These are phyloP conservation scores for Elaeagnus macrophylla DNA, from an alignment of 306 rosid genomes.

Conservation along the genomic window DNA sequence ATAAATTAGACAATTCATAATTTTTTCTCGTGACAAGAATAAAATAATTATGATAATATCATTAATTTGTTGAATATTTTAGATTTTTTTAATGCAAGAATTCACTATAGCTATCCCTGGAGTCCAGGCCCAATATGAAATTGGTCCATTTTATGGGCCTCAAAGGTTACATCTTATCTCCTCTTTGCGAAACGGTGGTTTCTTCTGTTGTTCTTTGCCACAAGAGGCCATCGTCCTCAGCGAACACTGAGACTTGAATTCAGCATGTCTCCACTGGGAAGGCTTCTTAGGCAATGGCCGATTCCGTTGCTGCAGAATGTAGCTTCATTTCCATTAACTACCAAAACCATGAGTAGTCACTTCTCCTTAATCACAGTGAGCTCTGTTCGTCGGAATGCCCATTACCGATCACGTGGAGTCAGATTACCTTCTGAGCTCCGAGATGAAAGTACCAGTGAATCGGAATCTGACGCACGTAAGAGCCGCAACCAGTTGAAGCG, in stretches of 20 bases:
- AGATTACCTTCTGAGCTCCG: slow-evolving; percentile 20
- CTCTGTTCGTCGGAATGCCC: slow-evolving; percentile 35
- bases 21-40: too few species aligned
- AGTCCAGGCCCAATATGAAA: too few species aligned
- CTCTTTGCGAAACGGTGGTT: too few species aligned
- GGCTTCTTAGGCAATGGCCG: slow-evolving; percentile 56
- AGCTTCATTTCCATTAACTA: slow-evolving; percentile 4
- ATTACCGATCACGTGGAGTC: slow-evolving; percentile 28
- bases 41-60: too few species aligned
- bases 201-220: too few species aligned
- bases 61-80: too few species aligned
- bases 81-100: too few species aligned
- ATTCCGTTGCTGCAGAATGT: slow-evolving; percentile 16
- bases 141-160: too few species aligned
- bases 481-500: slow-evolving; percentile 83
- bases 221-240: too few species aligned
- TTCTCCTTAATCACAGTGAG: slow-evolving; percentile 21
- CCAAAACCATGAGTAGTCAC: slow-evolving; percentile 16
- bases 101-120: too few species aligned
- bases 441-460: slow-evolving; percentile 16
- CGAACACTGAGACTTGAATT: neutral
- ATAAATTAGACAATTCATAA: too few species aligned
- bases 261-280: slow-evolving; percentile 35
- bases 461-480: slow-evolving; percentile 31
- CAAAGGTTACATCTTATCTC: too few species aligned